Conservation (phyloP, 768 basidiomycete genomes). For the Coprinopsis cinerea region DNA sequence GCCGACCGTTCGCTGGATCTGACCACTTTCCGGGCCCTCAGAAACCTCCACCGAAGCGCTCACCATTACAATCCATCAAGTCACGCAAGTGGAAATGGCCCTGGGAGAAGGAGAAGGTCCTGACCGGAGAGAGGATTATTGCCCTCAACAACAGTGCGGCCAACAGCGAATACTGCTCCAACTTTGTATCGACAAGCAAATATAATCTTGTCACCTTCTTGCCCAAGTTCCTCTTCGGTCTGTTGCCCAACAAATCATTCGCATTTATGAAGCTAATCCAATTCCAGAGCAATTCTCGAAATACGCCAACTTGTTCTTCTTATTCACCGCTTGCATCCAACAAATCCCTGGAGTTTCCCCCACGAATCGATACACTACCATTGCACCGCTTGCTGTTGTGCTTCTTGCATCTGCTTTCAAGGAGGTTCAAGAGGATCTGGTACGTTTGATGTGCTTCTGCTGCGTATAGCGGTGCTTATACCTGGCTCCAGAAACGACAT, state of each 20-base stretch:
- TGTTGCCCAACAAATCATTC: conserved; percentile 15
- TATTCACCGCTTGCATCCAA: conserved; percentile 95
- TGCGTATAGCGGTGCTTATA: not conserved
- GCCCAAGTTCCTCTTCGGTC: conserved; percentile 91
- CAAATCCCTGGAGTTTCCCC: conserved; percentile 98
- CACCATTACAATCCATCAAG: conserved; percentile 18
- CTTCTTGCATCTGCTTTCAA: conserved; percentile 93
- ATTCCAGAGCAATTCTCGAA: conserved; percentile 91
- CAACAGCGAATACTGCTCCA: conserved; percentile 65
- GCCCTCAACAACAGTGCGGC: conserved; percentile 71
- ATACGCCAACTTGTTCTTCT: conserved; percentile 97
- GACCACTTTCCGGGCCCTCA: conserved; percentile 32
- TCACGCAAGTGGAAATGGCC: conserved; percentile 72
- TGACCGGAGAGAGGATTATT: conserved; percentile 72
- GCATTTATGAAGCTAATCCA: conserved; percentile 7
- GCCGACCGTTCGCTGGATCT: conserved; percentile 37
- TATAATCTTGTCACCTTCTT: conserved; percentile 85
- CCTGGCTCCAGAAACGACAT: conserved; percentile 74
- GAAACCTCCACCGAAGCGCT: conserved; percentile 15
- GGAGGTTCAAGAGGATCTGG: conserved; percentile 91
- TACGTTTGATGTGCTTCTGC: conserved; percentile 31
- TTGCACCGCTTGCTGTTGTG: conserved; percentile 83
- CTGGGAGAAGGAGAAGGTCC: conserved; percentile 66
- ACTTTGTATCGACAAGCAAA: conserved; percentile 91
- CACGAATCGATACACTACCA: conserved; percentile 92